Evolutionary conservation across 495 filamentous ascomycete genomes (phyloP), one percentile per base, ranked within the genome.

Genomic region (Hypoxylon intermedium): DNA sequence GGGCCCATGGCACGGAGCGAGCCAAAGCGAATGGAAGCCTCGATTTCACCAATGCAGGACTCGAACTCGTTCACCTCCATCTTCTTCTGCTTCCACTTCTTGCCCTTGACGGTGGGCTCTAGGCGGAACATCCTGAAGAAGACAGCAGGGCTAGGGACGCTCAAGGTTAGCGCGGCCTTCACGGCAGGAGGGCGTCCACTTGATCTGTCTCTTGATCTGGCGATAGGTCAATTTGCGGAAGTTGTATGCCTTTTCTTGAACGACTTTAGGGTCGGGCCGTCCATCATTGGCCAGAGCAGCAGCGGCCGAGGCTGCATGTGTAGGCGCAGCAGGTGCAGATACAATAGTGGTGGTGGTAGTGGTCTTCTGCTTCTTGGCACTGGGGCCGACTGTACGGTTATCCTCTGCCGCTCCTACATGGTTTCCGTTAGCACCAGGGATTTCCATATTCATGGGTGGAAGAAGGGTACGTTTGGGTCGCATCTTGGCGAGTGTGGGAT

Each of bases 41-140:
- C 40, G 23, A 46, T 18, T 40, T 26, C 0, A 6, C 42, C 52
- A 23, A 47, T 18, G 42, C 30, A 47, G 9, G 4, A 0, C 33
- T 57, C 53, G 6, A 46, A 38, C 6, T 47, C 31, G 4, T 34
- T 0, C 13, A 47, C 26, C 1, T n/a, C 40, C n/a, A 55, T 46
- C 42, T 43, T 55, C 52, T 46, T 55, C 42, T 55, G 42, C 42
- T 43, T 55, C 52, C 41, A 55, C 16, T 28, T 55, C 31, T 55
- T 55, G 12, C 52, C 42, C 20, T 54, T 54, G 6, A 16, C 28
- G n/a, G 40, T 36, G 11, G 51, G 40, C 16, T 54, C 40, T 3
- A 54, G 40, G 19, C 18, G 38, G 16, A 54, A 45, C 41, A 37
- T 28, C 26, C 42, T 11, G 21, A 59, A 38, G 41, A 52, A 53